Conservation (phyloP, 2,329 filamentous ascomycete species). For the Arachnomyces sp. region DNA sequence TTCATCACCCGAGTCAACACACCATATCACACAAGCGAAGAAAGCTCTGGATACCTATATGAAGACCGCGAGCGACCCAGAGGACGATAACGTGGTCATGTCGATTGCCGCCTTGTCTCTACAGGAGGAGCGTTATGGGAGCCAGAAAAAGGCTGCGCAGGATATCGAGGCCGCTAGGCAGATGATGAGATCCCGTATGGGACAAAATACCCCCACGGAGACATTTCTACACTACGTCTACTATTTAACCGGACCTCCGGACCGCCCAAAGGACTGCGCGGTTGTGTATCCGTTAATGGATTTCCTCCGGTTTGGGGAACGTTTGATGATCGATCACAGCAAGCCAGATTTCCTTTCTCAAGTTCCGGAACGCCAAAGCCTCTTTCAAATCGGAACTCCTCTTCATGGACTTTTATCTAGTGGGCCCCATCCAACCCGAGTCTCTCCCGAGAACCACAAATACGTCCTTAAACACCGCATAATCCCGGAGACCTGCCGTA, state of each 20-base stretch:
- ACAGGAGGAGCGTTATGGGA: slow-evolving; percentile 32
- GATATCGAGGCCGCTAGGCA: slow-evolving; percentile 26
- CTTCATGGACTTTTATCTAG: slow-evolving; percentile 34
- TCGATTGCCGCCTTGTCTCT: slow-evolving; percentile 29
- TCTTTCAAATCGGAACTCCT: slow-evolving; percentile 30
- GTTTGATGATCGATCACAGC: slow-evolving; percentile 25
- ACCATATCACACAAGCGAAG: slow-evolving; percentile 21
- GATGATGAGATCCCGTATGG: slow-evolving; percentile 22
- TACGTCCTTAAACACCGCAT: slow-evolving; percentile 28
- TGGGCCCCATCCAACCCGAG: slow-evolving; percentile 31
- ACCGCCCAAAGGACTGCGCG: slow-evolving; percentile 9
- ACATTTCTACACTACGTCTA: slow-evolving; percentile 29
- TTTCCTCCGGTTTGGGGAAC: slow-evolving; percentile 29
- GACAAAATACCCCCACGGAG: slow-evolving; percentile 17
- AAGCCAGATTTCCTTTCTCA: slow-evolving; percentile 18
- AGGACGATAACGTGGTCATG: slow-evolving; percentile 25
- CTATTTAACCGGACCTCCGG: slow-evolving; percentile 21
- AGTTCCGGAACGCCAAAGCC: slow-evolving; percentile 21
- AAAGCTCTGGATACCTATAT: slow-evolving; percentile 23
- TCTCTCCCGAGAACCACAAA: slow-evolving; percentile 27
- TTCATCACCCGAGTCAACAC: slow-evolving; percentile 19
- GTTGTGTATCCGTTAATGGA: slow-evolving; percentile 21
- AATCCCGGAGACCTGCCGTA: slow-evolving; percentile 29
- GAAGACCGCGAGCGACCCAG: slow-evolving; percentile 14
- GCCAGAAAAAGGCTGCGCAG: slow-evolving; percentile 17